Conservation (phyloP, 2,329 filamentous ascomycete species). For the Epichloe typhina region DNA sequence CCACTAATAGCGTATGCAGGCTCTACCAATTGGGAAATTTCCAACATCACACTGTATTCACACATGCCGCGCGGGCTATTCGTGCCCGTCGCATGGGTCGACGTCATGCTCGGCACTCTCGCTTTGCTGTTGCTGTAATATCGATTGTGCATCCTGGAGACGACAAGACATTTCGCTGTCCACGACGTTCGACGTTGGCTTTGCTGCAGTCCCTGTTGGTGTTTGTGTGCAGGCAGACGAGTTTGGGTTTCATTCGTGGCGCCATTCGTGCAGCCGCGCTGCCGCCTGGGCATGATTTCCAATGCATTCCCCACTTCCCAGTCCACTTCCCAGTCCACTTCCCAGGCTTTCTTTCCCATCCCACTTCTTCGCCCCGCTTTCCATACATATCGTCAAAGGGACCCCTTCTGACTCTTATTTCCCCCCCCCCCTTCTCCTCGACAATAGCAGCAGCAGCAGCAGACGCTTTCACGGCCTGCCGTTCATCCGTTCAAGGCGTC, state of each 20-base stretch:
- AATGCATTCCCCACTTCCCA: neutral
- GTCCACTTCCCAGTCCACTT: neutral
- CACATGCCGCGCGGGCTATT: no score
- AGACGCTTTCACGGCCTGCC: slow-evolving; percentile 5
- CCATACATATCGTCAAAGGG: neutral
- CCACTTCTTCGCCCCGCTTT: slow-evolving; percentile 3
- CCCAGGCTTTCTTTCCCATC: neutral
- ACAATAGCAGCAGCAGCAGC: slow-evolving; percentile 4
- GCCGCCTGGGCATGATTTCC: neutral
- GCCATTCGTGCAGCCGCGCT: neutral
- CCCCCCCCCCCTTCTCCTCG: neutral
- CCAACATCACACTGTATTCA: neutral
- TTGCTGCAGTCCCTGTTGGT: no score
- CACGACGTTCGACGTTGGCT: no score
- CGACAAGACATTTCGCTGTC: no score
- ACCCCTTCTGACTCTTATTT: neutral
- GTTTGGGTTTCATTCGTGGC: neutral
- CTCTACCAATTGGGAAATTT: neutral
- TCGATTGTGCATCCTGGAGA: no score
- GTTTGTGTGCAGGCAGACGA: no score
- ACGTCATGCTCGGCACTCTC: no score
- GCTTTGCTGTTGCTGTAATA: no score
- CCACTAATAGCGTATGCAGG: neutral
- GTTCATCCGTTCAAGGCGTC: slow-evolving; percentile 4
- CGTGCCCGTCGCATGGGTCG: no score